Evolutionary conservation across 345 rosid genomes (phyloP), one percentile per base, ranked within the genome.

Genomic region (Hibiscus syriacus): DNA sequence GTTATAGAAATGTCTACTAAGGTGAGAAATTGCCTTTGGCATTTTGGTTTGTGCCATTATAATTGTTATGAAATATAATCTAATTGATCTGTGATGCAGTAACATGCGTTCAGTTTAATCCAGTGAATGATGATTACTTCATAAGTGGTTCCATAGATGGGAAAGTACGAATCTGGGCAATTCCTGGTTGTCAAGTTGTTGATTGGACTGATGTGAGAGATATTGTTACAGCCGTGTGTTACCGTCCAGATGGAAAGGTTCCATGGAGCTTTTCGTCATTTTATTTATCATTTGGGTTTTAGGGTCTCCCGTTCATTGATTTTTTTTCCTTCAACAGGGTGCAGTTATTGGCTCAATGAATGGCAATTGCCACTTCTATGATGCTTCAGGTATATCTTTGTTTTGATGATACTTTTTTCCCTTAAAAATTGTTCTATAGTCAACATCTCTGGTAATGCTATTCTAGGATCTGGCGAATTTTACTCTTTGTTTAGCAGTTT

Each of bases 141-240:
- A 70, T 83, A 38, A 85, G 85, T 61, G 87, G 90, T 53, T 85
- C 90, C 45, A 74, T 85, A 62, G 90, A 85, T 36, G 90, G 90
- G 50, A 85, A 83, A 71, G 73, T 79, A 27, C 77, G 82, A 19
- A 69, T 79, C 61, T 78, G 77, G 80, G 72, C 63, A 61, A 56
- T 76, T 74, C 22, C 75, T 60, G 72, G 71, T 54, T 71, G 79
- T 62, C 76, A 69, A 67, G 84, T 83, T 67, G 79, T 83, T 78
- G 84, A 74, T 60, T 83, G 82, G 82, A 80, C 64, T 48, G 82
- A 76, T 32, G 27, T 80, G 36, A 72, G 39, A 22, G 79, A 83
- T 45, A 83, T 83, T 48, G 80, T 83, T 45, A 80, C 86, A 1
- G 79, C 84, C 39, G 77, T 78, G 36, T 71, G 80, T 60, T 78